phyloP scores from a whole-genome alignment of 768 basidiomycete genomes.

The Candolleomyces eurysporus region DNA sequence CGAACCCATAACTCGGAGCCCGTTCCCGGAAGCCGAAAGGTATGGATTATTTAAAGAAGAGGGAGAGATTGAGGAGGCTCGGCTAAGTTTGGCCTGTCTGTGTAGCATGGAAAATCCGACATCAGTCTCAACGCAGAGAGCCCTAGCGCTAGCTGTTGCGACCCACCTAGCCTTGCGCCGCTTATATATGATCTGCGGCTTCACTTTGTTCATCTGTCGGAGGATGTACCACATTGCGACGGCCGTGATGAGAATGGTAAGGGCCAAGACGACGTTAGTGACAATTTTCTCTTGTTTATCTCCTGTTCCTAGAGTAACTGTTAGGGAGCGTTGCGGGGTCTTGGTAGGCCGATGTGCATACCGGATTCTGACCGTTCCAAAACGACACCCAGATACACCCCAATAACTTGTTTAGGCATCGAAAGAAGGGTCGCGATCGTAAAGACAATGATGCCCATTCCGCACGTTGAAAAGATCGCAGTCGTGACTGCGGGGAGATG shows the following conservation, averaged over 20 bases:
- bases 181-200: conserved; percentile 64
- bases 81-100: neutral
- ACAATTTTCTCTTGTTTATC: conserved; percentile 51
- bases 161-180: conserved; percentile 66
- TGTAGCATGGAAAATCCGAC: neutral
- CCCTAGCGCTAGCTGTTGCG: neutral
- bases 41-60: neutral
- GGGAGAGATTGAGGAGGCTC: neutral
- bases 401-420: conserved; percentile 87
- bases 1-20: neutral
- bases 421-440: conserved; percentile 77
- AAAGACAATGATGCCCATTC: conserved; percentile 80
- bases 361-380: conserved; percentile 51
- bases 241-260: conserved; percentile 72
- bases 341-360: conserved; percentile 6
- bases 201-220: conserved; percentile 64
- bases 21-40: neutral
- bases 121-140: no score
- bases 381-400: conserved; percentile 86
- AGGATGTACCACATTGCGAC: conserved; percentile 84
- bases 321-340: no score
- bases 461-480: conserved; percentile 85
- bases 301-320: conserved; percentile 21
- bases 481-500: conserved; percentile 62
- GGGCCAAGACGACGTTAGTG: conserved; percentile 62